Base-by-base conservation (phyloP, 306 rosid species). In the Lathyrus sativus region DNA sequence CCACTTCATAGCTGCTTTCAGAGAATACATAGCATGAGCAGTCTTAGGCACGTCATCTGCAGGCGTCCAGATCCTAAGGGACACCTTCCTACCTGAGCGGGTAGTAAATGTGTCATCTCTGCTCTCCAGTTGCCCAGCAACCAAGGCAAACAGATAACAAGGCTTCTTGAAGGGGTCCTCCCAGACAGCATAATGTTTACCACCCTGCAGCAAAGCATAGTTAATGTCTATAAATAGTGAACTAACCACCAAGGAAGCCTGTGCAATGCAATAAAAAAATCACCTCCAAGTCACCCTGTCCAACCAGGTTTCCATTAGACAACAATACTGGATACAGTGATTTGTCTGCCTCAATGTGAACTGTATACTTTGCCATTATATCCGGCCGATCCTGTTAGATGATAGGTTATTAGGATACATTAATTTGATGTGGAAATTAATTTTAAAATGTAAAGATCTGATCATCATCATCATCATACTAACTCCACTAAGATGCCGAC, bases 111-210 rank as follows among this genome's bases (percentile, higher is more conserved):
- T 65, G 74, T 85, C 99, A 76, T 93, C 92, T 80, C 96, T 90
- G 82, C 97, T 88, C 79, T 74, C 74, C 74, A 93, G 86, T 79
- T 87, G 89, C 60, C 97, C 99, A 65, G 99, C 99, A 62, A 93
- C 99, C 81, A 93, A 88, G 69, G 99, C 99, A 88, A 93, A 93
- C 88, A 93, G 84, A 79, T 93, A 93, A 85, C 84, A 90, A 39
- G 99, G 99, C 76, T 93, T 93, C 91, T 90, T 93, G 86, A 86
- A 88, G 68, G 99, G 99, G 75, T 93, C 99, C 83, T 82, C 96
- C 99, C 99, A 93, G 46, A 93, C 81, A 49, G 89, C 86, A 85
- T 79, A 93, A 84, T 93, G 99, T 72, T 68, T 93, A 44, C 93
- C 93, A 79, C 82, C 90, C 99, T 93, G 89, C 80, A 78, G 68